Evolutionary conservation across 192 early-diverging fungal genomes (phyloP), one percentile per base, ranked within the genome.

Genomic region (Coemansia sp.): DNA sequence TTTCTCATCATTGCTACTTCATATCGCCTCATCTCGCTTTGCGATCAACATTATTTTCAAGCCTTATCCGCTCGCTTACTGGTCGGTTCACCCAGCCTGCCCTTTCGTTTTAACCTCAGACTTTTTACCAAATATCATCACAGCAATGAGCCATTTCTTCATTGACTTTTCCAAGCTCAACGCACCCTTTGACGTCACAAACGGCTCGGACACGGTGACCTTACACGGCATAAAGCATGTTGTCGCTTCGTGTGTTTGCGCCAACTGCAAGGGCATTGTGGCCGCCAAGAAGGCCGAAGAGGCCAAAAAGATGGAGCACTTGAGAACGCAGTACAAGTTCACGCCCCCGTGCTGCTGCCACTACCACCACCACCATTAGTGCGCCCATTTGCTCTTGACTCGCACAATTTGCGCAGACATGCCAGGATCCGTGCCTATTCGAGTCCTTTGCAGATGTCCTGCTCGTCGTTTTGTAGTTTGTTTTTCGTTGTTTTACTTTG

Each of bases 141-240:
- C 59, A 15, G 47, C 68, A 44, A 79, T 72, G 67, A 73, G 52
- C 64, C 68, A 64, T 42, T 74, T 74, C 40, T 34, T 53, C 68
- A 68, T 68, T 58, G 72, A 80, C 62, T 56, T 56, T 26, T 46
- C 68, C 59, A 74, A 80, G 68, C 11, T 56, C 53, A 55, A 64
- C 38, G 62, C 57, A 6, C 60, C 68, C 31, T 69, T 74, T 28
- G 72, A 74, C 62, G 64, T 80, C 58, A 71, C 72, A 28, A 71
- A 80, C 25, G 68, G 72, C 40, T 42, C 60, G 10, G 48, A 66
- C 64, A 80, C 77, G 12, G 59, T 74, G 61, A 80, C 77, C 22
- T 61, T 80, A 54, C 69, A 56, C 65, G 74, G 68, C 65, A 65
- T 66, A 8, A 63, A 69, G 56, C 77, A 80, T 54, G 60, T 64